These are phyloP conservation scores for Lentinus brumalis DNA, from an alignment of 768 basidiomycete genomes.

Conservation along the genomic window DNA sequence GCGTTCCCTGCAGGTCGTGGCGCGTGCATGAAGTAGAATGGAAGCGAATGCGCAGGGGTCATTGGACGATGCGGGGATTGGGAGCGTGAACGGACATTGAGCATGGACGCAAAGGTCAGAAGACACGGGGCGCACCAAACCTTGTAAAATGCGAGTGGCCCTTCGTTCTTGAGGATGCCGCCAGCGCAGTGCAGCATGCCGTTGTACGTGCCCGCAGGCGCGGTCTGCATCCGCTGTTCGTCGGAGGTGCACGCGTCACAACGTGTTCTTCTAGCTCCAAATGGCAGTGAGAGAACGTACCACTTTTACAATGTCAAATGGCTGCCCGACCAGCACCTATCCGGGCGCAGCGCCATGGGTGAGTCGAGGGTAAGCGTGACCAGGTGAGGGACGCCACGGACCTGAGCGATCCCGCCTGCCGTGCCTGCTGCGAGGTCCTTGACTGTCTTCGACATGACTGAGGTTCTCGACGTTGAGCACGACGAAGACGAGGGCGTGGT, in stretches of 20 bases:
- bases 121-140: conserved; percentile 38
- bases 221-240: conserved; percentile 88
- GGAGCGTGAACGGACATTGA: not conserved
- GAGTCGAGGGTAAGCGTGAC: conserved; percentile 13
- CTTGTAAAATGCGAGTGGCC: conserved; percentile 95
- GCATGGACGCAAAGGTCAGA: not conserved
- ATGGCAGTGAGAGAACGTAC: conserved; percentile 44
- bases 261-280: conserved; percentile 11
- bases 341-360: conserved; percentile 1
- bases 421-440: conserved; percentile 92
- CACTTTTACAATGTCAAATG: conserved; percentile 98
- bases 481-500: not conserved
- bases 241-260: conserved; percentile 16
- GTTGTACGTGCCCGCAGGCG: conserved; percentile 84
- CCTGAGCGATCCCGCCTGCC: conserved; percentile 89
- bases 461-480: not conserved
- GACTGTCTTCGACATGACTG: conserved; percentile 57
- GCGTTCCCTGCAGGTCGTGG: conserved; percentile 63
- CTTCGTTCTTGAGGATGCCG: conserved; percentile 89
- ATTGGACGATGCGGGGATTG: not conserved
- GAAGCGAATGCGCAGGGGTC: not conserved
- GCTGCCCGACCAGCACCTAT: conserved; percentile 88
- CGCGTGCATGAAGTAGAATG: not conserved
- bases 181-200: conserved; percentile 89
- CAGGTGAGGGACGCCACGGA: conserved; percentile 26